Base-by-base conservation (phyloP, 441 rosid genomes). In the Pelargonium australe region DNA sequence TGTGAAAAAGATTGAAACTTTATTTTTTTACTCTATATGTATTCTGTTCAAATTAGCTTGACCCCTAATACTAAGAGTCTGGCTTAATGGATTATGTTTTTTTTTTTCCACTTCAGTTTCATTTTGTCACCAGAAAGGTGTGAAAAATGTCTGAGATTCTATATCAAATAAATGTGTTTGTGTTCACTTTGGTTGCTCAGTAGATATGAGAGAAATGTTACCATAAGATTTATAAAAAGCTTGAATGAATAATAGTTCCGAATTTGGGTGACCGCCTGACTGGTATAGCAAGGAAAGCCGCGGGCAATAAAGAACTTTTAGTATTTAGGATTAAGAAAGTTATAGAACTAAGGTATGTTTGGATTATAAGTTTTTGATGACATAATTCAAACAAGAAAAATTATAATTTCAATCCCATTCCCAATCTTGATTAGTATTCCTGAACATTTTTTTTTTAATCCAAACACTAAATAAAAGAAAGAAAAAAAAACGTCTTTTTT, bases 131-230 rank as follows among this genome's bases (percentile, higher is more conserved):
- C 31, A 25, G 31, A 25, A 25, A 25, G 31, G 31, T 25, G 31
- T 25, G 31, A 25, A 25, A 25, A 25, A 20, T 25, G 31, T 25
- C 31, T 25, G 31, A 25, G 13, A 58, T n/a, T 25, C 43, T 14
- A 37, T 13, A 10, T 60, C 4, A 8, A 41, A 5, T 41, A 41
- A 41, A 17, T 10, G 61, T 53, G 12, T 0, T 57, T 10, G 65
- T 68, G 31, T 57, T 74, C 68, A 20, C 53, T 72, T 31, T 64
- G 25, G 44, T 41, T 41, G 44, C 44, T 41, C 8, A 5, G 44
- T 5, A 41, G 3, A 41, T 41, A 41, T 41, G 7, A 41, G 44
- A 41, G 44, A 8, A 5, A 41, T 5, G 8, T 5, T 41, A 5
- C 9, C 44, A 41, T 5, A 41, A 41, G 2, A 41, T 5, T 5